Conservation (phyloP, 2,329 filamentous ascomycete species). For the Apiospora pterosperma region DNA sequence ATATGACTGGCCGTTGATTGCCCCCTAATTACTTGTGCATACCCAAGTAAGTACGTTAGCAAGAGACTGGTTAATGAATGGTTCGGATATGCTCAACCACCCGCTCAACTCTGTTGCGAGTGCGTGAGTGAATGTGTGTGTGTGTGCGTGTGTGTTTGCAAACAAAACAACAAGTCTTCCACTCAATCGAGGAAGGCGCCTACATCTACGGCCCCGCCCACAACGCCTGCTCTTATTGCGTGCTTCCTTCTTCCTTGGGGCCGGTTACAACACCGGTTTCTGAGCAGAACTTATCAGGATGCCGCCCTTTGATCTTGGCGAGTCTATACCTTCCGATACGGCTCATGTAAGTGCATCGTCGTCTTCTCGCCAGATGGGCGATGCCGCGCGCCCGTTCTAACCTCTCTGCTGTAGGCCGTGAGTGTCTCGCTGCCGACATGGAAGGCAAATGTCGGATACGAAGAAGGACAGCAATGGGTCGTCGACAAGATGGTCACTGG, state of each 20-base stretch:
- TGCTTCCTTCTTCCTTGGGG: background rate
- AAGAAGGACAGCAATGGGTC: constrained; percentile 90
- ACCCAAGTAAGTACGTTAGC: background rate
- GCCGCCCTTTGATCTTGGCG: constrained; percentile 56
- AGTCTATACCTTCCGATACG: constrained; percentile 74
- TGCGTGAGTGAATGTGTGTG: no score
- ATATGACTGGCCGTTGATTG: background rate
- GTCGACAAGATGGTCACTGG: constrained; percentile 80
- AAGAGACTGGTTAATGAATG: background rate
- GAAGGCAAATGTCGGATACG: constrained; percentile 86
- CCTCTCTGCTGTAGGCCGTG: constrained; percentile 65
- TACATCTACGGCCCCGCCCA: background rate
- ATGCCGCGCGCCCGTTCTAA: background rate
- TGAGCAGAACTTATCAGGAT: constrained; percentile 18
- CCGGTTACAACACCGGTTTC: background rate
- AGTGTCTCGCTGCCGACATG: constrained; percentile 96
- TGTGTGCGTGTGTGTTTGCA: no score
- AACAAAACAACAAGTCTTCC: background rate
- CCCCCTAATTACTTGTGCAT: background rate
- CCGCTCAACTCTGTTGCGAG: no score
- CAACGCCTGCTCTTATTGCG: background rate
- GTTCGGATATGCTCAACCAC: background rate
- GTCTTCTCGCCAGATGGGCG: background rate
- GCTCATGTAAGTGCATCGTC: constrained; percentile 61
- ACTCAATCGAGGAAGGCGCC: background rate